Percentiles rank a stretch among this genome's conserved stretches.
phyloP scores from a whole-genome alignment of 2,329 filamentous ascomycete genomes.

The Nakataea oryzae region DNA sequence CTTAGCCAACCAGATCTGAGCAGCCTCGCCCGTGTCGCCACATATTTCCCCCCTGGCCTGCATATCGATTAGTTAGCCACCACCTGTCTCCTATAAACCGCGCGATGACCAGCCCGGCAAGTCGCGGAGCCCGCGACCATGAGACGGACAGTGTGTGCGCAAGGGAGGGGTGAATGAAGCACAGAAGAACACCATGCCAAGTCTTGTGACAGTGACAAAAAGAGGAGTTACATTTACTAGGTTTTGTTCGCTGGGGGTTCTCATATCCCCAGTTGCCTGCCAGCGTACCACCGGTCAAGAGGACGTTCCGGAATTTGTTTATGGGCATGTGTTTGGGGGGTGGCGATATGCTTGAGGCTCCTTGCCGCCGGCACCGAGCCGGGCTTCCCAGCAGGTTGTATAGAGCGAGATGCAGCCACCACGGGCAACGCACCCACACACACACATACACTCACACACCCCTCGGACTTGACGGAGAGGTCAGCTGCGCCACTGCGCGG shows the following conservation, averaged over 20 bases:
- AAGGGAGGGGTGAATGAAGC: not conserved
- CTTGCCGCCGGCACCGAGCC: not conserved
- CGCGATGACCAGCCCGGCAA: not conserved
- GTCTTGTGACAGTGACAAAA: not conserved
- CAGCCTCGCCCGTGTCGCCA: not conserved
- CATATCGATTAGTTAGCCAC: not conserved
- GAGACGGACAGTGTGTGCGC: not conserved
- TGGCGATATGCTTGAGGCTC: not conserved
- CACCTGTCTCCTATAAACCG: not conserved
- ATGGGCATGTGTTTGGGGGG: not conserved
- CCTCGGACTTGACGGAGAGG: not conserved
- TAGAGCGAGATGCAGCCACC: not conserved
- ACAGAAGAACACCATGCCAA: not conserved
- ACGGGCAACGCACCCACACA: not conserved
- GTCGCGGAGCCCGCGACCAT: not conserved
- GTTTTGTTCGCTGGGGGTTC: no score
- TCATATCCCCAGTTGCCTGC: not conserved
- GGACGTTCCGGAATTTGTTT: not conserved
- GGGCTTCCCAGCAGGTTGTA: not conserved
- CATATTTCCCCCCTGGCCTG: not conserved
- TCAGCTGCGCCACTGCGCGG: not conserved
- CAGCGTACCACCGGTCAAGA: not conserved
- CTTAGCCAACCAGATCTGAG: not conserved
- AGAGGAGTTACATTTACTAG: not conserved
- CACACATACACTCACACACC: not conserved